These are phyloP conservation scores for Senna tora DNA, from an alignment of 306 rosid species.

Conservation along the genomic window DNA sequence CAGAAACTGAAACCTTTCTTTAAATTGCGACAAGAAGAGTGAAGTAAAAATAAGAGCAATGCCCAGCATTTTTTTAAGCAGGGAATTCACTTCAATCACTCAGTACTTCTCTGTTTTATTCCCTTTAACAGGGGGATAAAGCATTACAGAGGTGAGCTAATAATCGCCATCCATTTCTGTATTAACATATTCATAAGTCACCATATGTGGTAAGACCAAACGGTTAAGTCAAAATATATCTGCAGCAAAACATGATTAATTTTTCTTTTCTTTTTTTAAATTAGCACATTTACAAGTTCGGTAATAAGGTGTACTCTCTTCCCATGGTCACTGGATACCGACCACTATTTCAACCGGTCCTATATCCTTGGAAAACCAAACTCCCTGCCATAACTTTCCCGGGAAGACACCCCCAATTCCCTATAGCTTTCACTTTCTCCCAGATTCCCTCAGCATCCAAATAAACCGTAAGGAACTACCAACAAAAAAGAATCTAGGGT, in stretches of 20 bases:
- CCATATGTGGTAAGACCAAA: not conserved
- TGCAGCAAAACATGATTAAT: too few species aligned
- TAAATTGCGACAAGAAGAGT: slow-evolving; percentile 15
- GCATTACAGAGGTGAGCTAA: not conserved
- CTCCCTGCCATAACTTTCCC: slow-evolving; percentile 10
- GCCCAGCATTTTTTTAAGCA: not conserved
- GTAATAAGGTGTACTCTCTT: not conserved
- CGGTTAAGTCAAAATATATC: not conserved
- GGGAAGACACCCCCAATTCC: slow-evolving; percentile 1
- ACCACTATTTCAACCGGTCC: not conserved
- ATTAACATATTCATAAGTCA: not conserved
- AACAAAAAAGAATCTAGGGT: slow-evolving; percentile 51
- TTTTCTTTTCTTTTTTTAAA: too few species aligned
- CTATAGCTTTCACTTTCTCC: not conserved
- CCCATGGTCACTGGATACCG: not conserved
- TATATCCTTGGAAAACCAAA: not conserved
- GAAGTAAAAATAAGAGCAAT: slow-evolving; percentile 1
- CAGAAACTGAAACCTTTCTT: slow-evolving; percentile 23
- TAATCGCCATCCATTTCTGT: not conserved
- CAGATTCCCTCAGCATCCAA: slow-evolving; percentile 6
- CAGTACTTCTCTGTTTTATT: not conserved
- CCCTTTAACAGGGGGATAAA: not conserved
- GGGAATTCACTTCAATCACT: slow-evolving; percentile 5
- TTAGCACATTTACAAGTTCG: not conserved
- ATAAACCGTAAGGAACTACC: not conserved